phyloP scores from a whole-genome alignment of 1,139 yeast genomes.

The Yamadazyma aaseri region DNA sequence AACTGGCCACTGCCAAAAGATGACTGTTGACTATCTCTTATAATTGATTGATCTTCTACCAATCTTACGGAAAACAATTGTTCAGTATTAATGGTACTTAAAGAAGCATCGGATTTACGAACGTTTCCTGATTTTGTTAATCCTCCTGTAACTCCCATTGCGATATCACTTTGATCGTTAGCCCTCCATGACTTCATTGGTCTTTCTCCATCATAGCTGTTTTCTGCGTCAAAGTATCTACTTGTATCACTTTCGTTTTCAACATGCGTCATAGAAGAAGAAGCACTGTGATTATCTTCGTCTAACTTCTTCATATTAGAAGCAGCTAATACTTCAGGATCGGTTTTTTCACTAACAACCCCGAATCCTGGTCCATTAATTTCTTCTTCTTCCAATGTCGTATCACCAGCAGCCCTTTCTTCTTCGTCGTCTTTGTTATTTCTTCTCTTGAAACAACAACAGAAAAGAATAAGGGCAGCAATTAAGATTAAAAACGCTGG shows the following conservation, averaged over 20 bases:
- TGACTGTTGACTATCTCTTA: conserved; percentile 37
- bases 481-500: conserved; percentile 57
- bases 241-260: conserved; percentile 15
- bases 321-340: conserved; percentile 48
- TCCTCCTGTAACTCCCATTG: conserved; percentile 13
- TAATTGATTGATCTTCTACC: conserved; percentile 55
- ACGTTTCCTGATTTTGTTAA: conserved; percentile 20
- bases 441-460: conserved; percentile 57
- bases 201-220: conserved; percentile 22
- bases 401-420: conserved; percentile 26
- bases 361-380: conserved; percentile 37
- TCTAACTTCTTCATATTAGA: conserved; percentile 55
- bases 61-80: conserved; percentile 78
- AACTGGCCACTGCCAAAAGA: conserved; percentile 30
- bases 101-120: conserved; percentile 60
- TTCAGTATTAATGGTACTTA: conserved; percentile 85
- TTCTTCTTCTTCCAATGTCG: conserved; percentile 26
- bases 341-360: conserved; percentile 14
- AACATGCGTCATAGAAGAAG: conserved; percentile 32
- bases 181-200: conserved; percentile 79
- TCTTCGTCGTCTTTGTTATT: conserved; percentile 29
- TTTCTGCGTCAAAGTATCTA: conserved; percentile 29
- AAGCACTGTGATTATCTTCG: conserved; percentile 24
- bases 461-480: conserved; percentile 49
- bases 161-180: conserved; percentile 31